phyloP scores from a whole-genome alignment of 805 yeast species.

The Clavispora fructus region DNA sequence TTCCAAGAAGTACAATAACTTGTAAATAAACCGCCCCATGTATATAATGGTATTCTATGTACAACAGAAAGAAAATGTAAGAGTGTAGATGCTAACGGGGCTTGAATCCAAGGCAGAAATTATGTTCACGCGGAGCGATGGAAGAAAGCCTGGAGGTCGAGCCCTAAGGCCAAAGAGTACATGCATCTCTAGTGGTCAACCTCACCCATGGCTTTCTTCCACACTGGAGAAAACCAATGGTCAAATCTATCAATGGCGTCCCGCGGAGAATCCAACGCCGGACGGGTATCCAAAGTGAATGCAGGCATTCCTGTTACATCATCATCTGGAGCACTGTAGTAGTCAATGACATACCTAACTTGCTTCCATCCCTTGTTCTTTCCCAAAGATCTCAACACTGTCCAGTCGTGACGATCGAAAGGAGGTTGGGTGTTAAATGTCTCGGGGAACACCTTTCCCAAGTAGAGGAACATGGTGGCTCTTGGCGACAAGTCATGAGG shows the following conservation, averaged over 20 bases:
- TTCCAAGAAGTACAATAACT: not conserved
- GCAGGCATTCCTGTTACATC: conserved; percentile 83
- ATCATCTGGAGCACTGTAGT: conserved; percentile 93
- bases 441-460: conserved; percentile 69
- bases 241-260: conserved; percentile 65
- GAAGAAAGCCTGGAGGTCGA: not conserved
- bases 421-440: conserved; percentile 77
- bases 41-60: not conserved
- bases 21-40: conserved; percentile 1
- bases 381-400: conserved; percentile 67
- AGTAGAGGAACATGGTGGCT: conserved; percentile 60
- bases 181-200: not conserved
- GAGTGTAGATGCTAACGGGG: not conserved
- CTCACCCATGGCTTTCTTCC: conserved; percentile 69
- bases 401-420: conserved; percentile 98
- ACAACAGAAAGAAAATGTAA: not conserved
- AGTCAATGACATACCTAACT: conserved; percentile 91
- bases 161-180: not conserved
- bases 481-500: conserved; percentile 86
- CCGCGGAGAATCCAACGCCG: conserved; percentile 71
- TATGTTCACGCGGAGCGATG: not conserved
- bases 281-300: conserved; percentile 89
- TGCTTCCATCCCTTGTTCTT: conserved; percentile 46
- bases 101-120: not conserved
- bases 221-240: conserved; percentile 62